These are phyloP conservation scores for Kitagawia praeruptora DNA, from an alignment of 129 eudicot genomes.

Conservation along the genomic window DNA sequence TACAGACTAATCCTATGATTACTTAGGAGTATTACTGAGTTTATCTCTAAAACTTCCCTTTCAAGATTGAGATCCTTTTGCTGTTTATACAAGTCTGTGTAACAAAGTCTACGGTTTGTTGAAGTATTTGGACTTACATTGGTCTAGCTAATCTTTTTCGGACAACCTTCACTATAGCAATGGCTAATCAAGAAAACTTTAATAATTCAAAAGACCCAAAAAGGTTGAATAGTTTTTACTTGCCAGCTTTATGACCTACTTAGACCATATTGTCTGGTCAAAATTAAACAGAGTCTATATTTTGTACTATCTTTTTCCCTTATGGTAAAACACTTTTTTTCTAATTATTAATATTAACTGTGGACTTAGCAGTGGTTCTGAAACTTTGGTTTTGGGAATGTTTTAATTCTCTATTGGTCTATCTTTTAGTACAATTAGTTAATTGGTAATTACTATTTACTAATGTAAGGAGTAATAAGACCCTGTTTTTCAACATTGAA, in stretches of 20 bases:
- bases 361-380: not conserved
- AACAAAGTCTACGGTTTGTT: not conserved
- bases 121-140: not conserved
- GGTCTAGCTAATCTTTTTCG: not conserved
- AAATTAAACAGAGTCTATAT: not conserved
- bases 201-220: not conserved
- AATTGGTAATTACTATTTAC: not conserved
- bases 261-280: constrained; percentile 11
- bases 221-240: not conserved
- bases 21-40: not conserved
- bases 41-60: not conserved
- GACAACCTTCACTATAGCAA: constrained; percentile 3
- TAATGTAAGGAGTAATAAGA: not conserved
- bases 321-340: not conserved
- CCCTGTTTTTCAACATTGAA: not conserved
- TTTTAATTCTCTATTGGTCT: not conserved
- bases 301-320: not conserved
- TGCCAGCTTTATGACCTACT: constrained; percentile 3
- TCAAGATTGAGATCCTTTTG: constrained; percentile 4
- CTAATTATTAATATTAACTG: not conserved
- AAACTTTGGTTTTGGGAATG: not conserved
- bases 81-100: constrained; percentile 3
- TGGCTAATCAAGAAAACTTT: constrained; percentile 5
- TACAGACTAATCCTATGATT: constrained; percentile 1
- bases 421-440: not conserved